A percentile compares a stretch with the other conserved stretches of the same genome.
phyloP scores from a whole-genome alignment of 192 early-diverging fungal species.

The Mortierella claussenii region DNA sequence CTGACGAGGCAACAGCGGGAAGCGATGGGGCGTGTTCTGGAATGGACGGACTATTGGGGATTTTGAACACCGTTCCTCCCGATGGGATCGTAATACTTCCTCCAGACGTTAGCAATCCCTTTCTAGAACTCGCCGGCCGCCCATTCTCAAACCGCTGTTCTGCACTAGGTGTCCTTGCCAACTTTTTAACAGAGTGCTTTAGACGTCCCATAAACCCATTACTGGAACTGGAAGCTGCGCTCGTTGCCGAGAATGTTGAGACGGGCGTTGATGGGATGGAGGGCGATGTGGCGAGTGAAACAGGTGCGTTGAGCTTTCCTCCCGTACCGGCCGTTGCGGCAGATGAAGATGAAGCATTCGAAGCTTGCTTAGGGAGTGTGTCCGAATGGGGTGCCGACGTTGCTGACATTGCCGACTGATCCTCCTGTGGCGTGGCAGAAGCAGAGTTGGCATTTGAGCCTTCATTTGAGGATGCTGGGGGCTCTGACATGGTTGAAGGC shows the following conservation, averaged over 20 bases:
- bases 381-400: no score
- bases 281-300: slow-evolving; percentile 42
- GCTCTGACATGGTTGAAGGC: not conserved
- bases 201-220: slow-evolving; percentile 61
- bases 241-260: slow-evolving; percentile 14
- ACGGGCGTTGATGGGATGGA: slow-evolving; percentile 31
- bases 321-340: not conserved
- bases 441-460: slow-evolving; percentile 21
- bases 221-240: slow-evolving; percentile 52
- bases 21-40: not conserved
- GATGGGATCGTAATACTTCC: slow-evolving; percentile 10
- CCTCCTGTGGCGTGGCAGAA: not conserved
- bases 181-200: slow-evolving; percentile 61
- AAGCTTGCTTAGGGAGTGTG: no score
- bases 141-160: slow-evolving; percentile 55
- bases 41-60: slow-evolving; percentile 16
- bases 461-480: slow-evolving; percentile 4
- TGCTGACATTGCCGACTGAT: not conserved
- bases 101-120: no score
- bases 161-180: slow-evolving; percentile 52
- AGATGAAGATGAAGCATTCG: slow-evolving; percentile 44
- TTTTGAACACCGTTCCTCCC: not conserved
- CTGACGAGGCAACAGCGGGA: not conserved
- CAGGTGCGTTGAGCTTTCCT: slow-evolving; percentile 11
- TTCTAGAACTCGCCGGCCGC: slow-evolving; percentile 12